Evolutionary conservation across 1,284 basidiomycete species (phyloP).

Genomic region (Rhodotorula mucilaginosa): DNA sequence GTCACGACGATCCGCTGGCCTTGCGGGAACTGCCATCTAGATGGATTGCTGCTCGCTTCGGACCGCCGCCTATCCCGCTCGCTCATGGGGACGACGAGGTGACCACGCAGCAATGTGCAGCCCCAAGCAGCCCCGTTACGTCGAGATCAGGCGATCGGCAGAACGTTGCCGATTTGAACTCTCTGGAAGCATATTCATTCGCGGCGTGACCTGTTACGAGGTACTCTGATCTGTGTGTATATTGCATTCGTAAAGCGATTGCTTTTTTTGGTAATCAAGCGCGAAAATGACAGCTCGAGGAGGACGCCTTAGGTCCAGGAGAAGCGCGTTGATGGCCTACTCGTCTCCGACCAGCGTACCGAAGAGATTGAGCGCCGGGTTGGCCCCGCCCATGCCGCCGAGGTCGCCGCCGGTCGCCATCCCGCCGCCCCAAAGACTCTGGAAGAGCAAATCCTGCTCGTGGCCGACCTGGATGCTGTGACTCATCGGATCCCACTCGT

Average conservation of each 20-base stretch:
- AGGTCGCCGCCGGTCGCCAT: slow-evolving; percentile 13
- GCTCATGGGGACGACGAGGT: background rate
- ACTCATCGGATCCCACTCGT: slow-evolving; percentile 33
- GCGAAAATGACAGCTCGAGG: too few species aligned
- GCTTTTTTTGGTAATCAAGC: too few species aligned
- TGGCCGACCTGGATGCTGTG: slow-evolving; percentile 25
- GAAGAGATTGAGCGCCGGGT: slow-evolving; percentile 30
- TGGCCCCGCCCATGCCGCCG: slow-evolving; percentile 10
- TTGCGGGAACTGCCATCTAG: slow-evolving; percentile 8
- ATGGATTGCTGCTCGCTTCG: background rate
- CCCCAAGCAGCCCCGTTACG: too few species aligned
- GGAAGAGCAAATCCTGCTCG: slow-evolving; percentile 39
- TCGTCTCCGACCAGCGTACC: slow-evolving; percentile 35
- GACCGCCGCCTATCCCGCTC: background rate
- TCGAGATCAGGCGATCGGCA: too few species aligned
- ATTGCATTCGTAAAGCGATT: too few species aligned
- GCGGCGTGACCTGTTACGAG: too few species aligned
- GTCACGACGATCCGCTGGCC: slow-evolving; percentile 21
- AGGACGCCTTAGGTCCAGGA: too few species aligned
- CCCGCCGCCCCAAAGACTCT: slow-evolving; percentile 30
- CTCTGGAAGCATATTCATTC: too few species aligned
- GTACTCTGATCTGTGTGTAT: too few species aligned
- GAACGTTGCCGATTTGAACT: too few species aligned
- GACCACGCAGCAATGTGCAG: too few species aligned
- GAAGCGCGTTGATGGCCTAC: background rate